A percentile compares a stretch with the other conserved stretches of the same genome.
Evolutionary conservation across 495 filamentous ascomycete genomes (phyloP).

Genomic region (Penicillium desertorum): DNA sequence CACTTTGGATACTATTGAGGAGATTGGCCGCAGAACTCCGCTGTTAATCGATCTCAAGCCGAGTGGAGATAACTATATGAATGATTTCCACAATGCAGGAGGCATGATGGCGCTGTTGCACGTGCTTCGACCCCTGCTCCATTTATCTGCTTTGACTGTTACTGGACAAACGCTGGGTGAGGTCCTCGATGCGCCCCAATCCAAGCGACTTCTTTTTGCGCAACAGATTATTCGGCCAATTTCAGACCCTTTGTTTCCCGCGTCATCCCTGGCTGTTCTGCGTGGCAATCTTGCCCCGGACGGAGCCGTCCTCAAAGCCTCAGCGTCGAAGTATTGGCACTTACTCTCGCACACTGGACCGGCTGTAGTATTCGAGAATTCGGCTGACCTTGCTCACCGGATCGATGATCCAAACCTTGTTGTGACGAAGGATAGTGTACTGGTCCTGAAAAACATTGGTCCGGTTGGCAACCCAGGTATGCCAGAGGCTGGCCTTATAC

Average conservation of each 20-base stretch:
- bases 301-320: conserved; percentile 64
- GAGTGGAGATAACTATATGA: conserved; percentile 69
- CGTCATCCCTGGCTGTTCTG: conserved; percentile 54
- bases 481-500: conserved; percentile 66
- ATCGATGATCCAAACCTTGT: conserved; percentile 57
- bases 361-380: conserved; percentile 59
- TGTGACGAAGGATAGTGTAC: conserved; percentile 53
- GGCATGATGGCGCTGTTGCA: conserved; percentile 62
- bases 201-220: conserved; percentile 42
- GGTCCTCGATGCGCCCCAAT: conserved; percentile 47
- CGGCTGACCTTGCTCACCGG: conserved; percentile 54
- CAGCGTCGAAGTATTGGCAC: conserved; percentile 54
- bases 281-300: conserved; percentile 56
- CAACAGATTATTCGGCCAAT: conserved; percentile 53
- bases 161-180: conserved; percentile 59
- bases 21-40: conserved; percentile 58
- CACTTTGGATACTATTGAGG: conserved; percentile 57
- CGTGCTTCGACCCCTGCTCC: conserved; percentile 55
- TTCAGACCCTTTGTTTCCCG: conserved; percentile 52
- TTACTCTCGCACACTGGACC: conserved; percentile 53
- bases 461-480: conserved; percentile 66
- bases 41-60: conserved; percentile 67
- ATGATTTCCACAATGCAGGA: conserved; percentile 67
- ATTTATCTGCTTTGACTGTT: conserved; percentile 57
- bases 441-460: conserved; percentile 61